phyloP scores from a whole-genome alignment of 495 filamentous ascomycete genomes.

The Staphylotrichum tortipilum region DNA sequence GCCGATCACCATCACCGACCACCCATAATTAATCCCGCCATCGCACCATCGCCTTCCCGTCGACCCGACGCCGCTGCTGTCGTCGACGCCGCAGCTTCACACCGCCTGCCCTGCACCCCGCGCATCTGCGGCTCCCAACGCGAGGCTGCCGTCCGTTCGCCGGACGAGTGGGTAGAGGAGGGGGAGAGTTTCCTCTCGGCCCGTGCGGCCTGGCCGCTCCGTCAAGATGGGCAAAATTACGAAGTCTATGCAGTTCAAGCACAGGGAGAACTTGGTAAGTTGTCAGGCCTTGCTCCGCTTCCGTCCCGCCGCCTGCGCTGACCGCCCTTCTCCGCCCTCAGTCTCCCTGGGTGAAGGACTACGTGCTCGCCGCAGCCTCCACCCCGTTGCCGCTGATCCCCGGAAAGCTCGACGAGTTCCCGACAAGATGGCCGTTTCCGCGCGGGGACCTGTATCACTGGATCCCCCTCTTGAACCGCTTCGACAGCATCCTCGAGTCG shows the following conservation, averaged over 20 bases:
- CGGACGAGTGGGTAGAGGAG: conserved; percentile 39
- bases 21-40: background rate
- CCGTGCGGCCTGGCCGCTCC: conserved; percentile 47
- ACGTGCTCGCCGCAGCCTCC: conserved; percentile 58
- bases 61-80: background rate
- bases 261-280: conserved; percentile 88
- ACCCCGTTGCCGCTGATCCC: conserved; percentile 69
- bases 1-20: conserved; percentile 4
- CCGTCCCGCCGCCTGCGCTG: background rate
- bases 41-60: background rate
- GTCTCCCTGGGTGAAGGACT: conserved; percentile 80
- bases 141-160: conserved; percentile 31
- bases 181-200: conserved; percentile 35
- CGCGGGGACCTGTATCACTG: conserved; percentile 96
- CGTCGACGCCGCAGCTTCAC: background rate
- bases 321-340: conserved; percentile 31
- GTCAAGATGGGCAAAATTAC: conserved; percentile 89
- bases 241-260: conserved; percentile 84
- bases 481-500: conserved; percentile 77
- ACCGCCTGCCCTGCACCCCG: conserved; percentile 7
- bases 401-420: conserved; percentile 66
- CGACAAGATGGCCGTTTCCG: conserved; percentile 88
- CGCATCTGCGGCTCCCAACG: conserved; percentile 21
- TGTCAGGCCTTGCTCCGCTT: background rate
- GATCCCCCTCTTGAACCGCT: conserved; percentile 90